Evolutionary conservation across 345 rosid genomes (phyloP).

Genomic region (Excoecaria agallocha): DNA sequence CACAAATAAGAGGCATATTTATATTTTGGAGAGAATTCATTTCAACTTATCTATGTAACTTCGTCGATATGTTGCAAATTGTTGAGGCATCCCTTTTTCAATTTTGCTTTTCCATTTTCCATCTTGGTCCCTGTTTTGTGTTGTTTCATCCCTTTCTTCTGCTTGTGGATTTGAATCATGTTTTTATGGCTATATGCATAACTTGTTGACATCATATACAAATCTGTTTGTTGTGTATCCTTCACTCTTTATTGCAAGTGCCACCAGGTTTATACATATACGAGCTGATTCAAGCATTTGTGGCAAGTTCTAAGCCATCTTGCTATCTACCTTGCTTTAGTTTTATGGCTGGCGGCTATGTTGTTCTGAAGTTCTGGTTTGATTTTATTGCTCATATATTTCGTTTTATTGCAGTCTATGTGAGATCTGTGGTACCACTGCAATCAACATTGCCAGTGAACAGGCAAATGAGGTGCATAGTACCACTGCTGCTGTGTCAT

Average conservation of each 20-base stretch:
- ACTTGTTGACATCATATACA: background rate
- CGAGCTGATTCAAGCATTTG: background rate
- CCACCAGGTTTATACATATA: background rate
- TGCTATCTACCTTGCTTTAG: no score
- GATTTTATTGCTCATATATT: background rate
- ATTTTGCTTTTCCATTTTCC: background rate
- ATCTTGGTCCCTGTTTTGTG: background rate
- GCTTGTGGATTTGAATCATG: background rate
- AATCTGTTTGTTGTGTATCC: background rate
- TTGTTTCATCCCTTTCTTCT: background rate
- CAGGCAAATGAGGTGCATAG: conserved; percentile 32
- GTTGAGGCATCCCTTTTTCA: background rate
- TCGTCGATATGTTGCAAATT: no score
- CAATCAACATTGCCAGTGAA: conserved; percentile 44
- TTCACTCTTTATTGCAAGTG: background rate
- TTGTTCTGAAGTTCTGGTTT: no score
- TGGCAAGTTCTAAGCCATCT: background rate
- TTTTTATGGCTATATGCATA: background rate
- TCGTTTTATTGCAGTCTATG: conserved; percentile 41
- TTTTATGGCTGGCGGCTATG: background rate
- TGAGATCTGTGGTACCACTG: conserved; percentile 63
- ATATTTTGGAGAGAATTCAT: background rate
- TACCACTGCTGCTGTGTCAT: conserved; percentile 17
- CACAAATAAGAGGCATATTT: no score
- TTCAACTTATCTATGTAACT: background rate